These are phyloP conservation scores for Knufia fluminis DNA, from an alignment of 2,329 filamentous ascomycete genomes.

Conservation along the genomic window DNA sequence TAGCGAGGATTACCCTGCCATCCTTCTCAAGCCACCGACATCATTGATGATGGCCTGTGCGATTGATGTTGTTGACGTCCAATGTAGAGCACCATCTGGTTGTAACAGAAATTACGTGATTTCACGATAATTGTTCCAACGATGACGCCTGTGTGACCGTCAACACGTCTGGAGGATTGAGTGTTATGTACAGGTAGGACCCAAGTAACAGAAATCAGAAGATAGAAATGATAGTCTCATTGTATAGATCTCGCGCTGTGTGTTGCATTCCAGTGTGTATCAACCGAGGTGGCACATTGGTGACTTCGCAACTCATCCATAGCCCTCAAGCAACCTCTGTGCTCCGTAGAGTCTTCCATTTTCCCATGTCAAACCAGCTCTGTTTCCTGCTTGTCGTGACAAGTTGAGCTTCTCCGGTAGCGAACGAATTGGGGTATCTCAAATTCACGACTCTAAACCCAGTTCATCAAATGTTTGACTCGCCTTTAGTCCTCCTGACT, in stretches of 20 bases:
- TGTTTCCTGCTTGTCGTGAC: slow-evolving; percentile 5
- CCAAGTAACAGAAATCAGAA: no score
- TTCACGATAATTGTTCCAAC: no score
- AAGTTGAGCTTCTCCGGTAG: slow-evolving; percentile 9
- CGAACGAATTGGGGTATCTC: slow-evolving; percentile 10
- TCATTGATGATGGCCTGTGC: slow-evolving; percentile 2
- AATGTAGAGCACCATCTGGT: neutral
- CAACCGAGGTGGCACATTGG: no score
- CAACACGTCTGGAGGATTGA: no score
- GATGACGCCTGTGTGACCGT: no score
- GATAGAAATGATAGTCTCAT: no score
- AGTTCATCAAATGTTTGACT: neutral
- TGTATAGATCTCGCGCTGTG: no score
- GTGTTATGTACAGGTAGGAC: no score
- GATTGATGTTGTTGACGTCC: neutral
- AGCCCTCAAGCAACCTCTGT: no score
- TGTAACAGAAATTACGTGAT: no score
- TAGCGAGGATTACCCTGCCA: neutral
- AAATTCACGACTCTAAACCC: slow-evolving; percentile 6
- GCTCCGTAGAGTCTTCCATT: neutral
- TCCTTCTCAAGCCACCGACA: neutral
- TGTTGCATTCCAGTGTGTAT: no score
- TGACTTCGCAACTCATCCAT: no score
- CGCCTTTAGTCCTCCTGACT: neutral
- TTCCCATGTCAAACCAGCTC: slow-evolving; percentile 8